Evolutionary conservation across 192 early-diverging fungal genomes (phyloP).

Genomic region (Haplosporangium gracile): DNA sequence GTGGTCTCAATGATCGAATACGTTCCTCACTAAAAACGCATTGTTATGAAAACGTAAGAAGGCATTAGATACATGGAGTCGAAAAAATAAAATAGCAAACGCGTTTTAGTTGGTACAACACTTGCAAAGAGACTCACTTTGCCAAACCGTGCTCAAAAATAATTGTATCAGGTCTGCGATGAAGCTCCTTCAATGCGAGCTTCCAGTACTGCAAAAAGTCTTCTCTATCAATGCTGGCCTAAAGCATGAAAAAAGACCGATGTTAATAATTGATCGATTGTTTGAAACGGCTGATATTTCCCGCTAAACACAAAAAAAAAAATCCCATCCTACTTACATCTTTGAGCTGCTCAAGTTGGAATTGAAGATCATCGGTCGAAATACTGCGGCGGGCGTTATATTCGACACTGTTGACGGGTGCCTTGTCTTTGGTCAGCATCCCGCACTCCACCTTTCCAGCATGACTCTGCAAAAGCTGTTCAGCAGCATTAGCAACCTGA

Average conservation of each 20-base stretch:
- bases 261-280: not conserved
- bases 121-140: conserved; percentile 5
- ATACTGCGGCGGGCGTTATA: conserved; percentile 31
- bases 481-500: conserved; percentile 46
- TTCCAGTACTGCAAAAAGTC: conserved; percentile 56
- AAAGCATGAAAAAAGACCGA: not conserved
- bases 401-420: conserved; percentile 19
- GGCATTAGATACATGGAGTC: no score
- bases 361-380: conserved; percentile 35
- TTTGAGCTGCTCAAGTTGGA: conserved; percentile 32
- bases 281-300: not conserved
- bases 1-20: conserved; percentile 36
- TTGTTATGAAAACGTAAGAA: no score
- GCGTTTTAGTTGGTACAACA: no score
- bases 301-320: not conserved
- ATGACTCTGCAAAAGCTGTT: conserved; percentile 42
- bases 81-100: not conserved
- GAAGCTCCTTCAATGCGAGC: conserved; percentile 46
- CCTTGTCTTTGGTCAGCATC: conserved; percentile 21
- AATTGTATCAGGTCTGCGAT: conserved; percentile 32
- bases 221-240: conserved; percentile 49
- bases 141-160: conserved; percentile 29
- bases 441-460: conserved; percentile 56
- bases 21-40: conserved; percentile 29
- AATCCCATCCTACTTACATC: conserved; percentile 16